These are phyloP conservation scores for Rosa rugosa DNA, from an alignment of 306 rosid species.

Conservation along the genomic window DNA sequence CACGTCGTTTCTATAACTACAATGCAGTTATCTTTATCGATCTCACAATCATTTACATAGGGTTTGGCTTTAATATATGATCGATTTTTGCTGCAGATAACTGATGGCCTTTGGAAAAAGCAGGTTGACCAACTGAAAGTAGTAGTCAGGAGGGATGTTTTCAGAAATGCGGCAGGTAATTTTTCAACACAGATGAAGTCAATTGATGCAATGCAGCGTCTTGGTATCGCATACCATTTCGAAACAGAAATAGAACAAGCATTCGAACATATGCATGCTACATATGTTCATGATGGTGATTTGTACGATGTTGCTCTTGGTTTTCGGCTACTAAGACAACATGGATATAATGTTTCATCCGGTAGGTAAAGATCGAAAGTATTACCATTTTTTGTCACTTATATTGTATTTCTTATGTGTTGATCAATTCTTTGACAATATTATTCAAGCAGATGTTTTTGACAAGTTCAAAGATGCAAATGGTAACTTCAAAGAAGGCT, in stretches of 20 bases:
- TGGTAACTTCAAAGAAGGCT: constrained; percentile 13
- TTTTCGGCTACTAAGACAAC: constrained; percentile 53
- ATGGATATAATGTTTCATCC: constrained; percentile 29
- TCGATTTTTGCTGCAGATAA: not conserved
- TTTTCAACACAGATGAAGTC: constrained; percentile 13
- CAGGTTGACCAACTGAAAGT: not conserved
- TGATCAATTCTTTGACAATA: not conserved
- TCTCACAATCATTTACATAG: no score
- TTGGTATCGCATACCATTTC: constrained; percentile 32
- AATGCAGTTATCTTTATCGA: no score
- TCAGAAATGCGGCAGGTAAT: not conserved
- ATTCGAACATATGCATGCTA: constrained; percentile 18
- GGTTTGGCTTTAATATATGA: no score
- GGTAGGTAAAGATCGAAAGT: constrained; percentile 6
- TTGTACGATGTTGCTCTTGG: constrained; percentile 28
- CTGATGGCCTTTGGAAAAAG: not conserved
- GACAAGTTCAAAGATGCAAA: constrained; percentile 3
- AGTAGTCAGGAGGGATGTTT: constrained; percentile 24
- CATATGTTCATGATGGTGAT: not conserved
- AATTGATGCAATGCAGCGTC: constrained; percentile 38
- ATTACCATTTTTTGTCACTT: no score
- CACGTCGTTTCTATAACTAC: no score
- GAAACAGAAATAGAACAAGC: constrained; percentile 34
- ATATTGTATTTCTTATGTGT: no score
- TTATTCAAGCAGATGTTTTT: constrained; percentile 3